Base-by-base conservation (phyloP, 805 yeast genomes). In the Saturnispora kantuleensis region DNA sequence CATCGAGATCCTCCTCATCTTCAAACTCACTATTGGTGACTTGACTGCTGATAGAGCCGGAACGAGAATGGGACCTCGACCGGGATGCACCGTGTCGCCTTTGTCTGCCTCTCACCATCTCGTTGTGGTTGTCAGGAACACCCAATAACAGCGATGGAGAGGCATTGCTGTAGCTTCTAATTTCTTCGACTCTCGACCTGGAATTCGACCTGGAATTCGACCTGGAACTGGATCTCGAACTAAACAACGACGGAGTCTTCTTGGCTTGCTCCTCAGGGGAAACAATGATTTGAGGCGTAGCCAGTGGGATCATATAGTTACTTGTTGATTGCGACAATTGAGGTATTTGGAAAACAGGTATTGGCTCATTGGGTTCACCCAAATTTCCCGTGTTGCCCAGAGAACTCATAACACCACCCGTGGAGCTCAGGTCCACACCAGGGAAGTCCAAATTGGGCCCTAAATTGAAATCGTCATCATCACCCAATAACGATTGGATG, bases 1-100 rank as follows among this genome's bases (percentile, higher is more conserved):
- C 65, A 52, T 68, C 72, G 41, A 69, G 66, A 31, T 68, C 64
- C 39, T 46, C 52, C n/a, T 45, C 49, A 35, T 42, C 42, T 34
- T 41, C 33, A 35, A 34, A 38, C 21, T 44, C 21, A 37, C 46
- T 30, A 32, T 37, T 21, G 13, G 37, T 5, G 18, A 21, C 13
- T 21, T 32, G 42, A 7, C 37, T 35, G 11, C 15, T 26, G 11
- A 15, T 12, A n/a, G 40, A 18, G 10, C 17, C 28, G 10, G 45
- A 42, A 12, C 40, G 31, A 15, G 45, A 29, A 7, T 21, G 21
- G 12, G 12, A n/a, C 26, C 26, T 18, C 10, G 39, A 36, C 11
- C 35, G 29, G 10, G 16, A 17, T 30, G 26, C 15, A 16, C 44
- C 29, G 17, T 18, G 38, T n/a, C 44, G 33, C 36, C 46, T 21